Conservation (phyloP, 495 filamentous ascomycete species). For the Glonium stellatum region DNA sequence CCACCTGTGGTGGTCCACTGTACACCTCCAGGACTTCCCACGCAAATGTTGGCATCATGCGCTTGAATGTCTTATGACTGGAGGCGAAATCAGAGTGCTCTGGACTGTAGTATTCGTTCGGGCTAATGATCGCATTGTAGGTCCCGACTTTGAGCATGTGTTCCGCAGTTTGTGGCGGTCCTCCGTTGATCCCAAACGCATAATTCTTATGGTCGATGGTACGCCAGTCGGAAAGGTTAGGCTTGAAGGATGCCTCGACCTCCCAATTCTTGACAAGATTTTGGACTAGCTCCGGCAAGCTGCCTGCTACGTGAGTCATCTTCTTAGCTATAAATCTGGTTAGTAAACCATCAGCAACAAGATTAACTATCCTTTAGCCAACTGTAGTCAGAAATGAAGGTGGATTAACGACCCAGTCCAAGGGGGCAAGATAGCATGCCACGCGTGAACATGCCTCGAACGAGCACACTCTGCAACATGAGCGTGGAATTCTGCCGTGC, state of each 20-base stretch:
- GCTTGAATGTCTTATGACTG: constrained; percentile 61
- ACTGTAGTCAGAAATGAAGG: not conserved
- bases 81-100: constrained; percentile 49
- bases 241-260: constrained; percentile 62
- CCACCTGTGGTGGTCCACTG: constrained; percentile 52
- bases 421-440: too few species aligned
- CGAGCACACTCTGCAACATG: too few species aligned
- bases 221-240: constrained; percentile 52
- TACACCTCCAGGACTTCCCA: constrained; percentile 65
- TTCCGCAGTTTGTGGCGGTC: constrained; percentile 47
- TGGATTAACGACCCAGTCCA: too few species aligned
- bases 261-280: constrained; percentile 71
- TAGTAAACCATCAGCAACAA: not conserved
- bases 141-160: constrained; percentile 62
- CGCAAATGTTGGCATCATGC: constrained; percentile 63
- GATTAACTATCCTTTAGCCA: not conserved
- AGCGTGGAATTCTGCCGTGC: too few species aligned
- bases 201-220: constrained; percentile 52
- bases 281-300: constrained; percentile 53
- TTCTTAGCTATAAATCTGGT: constrained; percentile 43
- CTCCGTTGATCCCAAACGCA: constrained; percentile 56
- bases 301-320: constrained; percentile 46
- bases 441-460: too few species aligned
- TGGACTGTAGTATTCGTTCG: constrained; percentile 57
- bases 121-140: constrained; percentile 58